These are phyloP conservation scores for Poa pratensis DNA, from an alignment of 176 grass and related monocot species.

Conservation along the genomic window DNA sequence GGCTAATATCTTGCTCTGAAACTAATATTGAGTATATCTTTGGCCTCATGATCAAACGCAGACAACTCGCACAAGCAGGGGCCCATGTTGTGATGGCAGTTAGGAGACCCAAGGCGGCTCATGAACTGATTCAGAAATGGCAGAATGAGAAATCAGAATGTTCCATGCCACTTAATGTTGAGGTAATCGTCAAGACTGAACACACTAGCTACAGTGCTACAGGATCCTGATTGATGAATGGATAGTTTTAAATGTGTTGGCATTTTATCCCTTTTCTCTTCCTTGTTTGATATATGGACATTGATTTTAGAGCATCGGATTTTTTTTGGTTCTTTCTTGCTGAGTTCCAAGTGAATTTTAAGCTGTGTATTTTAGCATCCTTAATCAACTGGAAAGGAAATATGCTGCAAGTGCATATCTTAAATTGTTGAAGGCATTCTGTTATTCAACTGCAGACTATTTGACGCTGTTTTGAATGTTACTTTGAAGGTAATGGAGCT, in stretches of 20 bases:
- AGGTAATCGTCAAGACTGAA: constrained; percentile 66
- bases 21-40: constrained; percentile 8
- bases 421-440: constrained; percentile 25
- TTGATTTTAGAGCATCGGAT: not conserved
- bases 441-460: constrained; percentile 5
- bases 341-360: not conserved
- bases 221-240: not conserved
- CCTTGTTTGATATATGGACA: not conserved
- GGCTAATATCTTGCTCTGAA: constrained; percentile 3
- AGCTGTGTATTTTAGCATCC: not conserved
- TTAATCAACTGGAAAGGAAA: constrained; percentile 21
- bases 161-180: constrained; percentile 73
- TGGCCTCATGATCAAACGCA: constrained; percentile 43
- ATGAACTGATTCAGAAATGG: constrained; percentile 96
- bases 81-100: constrained; percentile 98
- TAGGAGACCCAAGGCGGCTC: constrained; percentile 73
- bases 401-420: not conserved
- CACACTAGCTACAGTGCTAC: not conserved
- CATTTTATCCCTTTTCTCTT: not conserved
- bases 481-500: constrained; percentile 94
- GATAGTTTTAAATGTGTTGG: not conserved
- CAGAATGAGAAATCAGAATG: constrained; percentile 75
- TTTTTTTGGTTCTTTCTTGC: constrained; percentile 8
- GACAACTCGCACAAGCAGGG: constrained; percentile 80
- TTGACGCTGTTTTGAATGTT: constrained; percentile 43